A percentile compares a stretch with the other conserved stretches of the same genome.
phyloP scores from a whole-genome alignment of 2,329 filamentous ascomycete genomes.

The Fusarium protoensiforme region DNA sequence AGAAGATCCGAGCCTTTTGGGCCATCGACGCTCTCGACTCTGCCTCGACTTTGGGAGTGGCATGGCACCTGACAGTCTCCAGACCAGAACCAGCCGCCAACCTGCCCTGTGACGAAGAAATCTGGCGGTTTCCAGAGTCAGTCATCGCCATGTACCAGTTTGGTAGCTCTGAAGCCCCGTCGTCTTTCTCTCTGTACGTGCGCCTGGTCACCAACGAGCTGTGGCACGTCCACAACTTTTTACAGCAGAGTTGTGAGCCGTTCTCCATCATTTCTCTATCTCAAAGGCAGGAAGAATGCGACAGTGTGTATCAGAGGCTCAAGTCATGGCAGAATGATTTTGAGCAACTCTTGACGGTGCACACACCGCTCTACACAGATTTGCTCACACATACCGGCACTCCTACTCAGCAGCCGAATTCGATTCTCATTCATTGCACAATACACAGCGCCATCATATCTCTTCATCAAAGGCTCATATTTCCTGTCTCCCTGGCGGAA shows the following conservation, averaged over 20 bases:
- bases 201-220: conserved; percentile 11
- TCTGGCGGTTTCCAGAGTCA: conserved; percentile 14
- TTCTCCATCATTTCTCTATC: neutral
- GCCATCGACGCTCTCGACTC: conserved; percentile 16
- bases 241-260: conserved; percentile 5
- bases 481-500: neutral
- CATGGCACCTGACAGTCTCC: conserved; percentile 6
- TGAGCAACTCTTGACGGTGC: conserved; percentile 6
- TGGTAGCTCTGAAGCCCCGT: conserved; percentile 4
- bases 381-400: neutral
- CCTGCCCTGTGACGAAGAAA: conserved; percentile 14
- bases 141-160: conserved; percentile 17
- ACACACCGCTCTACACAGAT: conserved; percentile 7
- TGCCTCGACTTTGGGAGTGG: neutral
- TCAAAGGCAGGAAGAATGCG: conserved; percentile 1
- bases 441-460: conserved; percentile 16
- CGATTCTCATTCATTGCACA: conserved; percentile 16
- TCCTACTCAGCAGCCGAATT: conserved; percentile 10
- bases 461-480: conserved; percentile 8
- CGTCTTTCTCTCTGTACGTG: conserved; percentile 2
- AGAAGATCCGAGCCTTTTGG: conserved; percentile 20
- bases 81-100: conserved; percentile 9
- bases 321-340: conserved; percentile 10
- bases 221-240: conserved; percentile 15
- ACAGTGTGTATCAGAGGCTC: conserved; percentile 2